Conservation (phyloP, 306 rosid genomes). For the Glycine tomentella region DNA sequence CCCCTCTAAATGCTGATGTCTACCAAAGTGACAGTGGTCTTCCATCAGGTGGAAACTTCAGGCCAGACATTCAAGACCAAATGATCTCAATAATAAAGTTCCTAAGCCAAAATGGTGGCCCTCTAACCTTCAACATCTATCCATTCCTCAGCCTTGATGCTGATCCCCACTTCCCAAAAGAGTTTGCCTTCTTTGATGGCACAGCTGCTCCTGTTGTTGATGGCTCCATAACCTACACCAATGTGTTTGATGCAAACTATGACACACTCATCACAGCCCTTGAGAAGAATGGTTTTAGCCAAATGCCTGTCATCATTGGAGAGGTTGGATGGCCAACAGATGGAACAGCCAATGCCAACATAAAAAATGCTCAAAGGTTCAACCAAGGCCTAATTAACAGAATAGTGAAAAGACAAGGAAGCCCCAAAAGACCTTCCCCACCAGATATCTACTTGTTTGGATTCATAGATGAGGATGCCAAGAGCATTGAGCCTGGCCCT, state of each 20-base stretch:
- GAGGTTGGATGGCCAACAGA: constrained; percentile 99
- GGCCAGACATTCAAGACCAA: constrained; percentile 70
- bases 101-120: constrained; percentile 64
- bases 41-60: constrained; percentile 90
- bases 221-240: constrained; percentile 81
- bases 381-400: constrained; percentile 78
- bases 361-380: constrained; percentile 67
- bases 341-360: constrained; percentile 72
- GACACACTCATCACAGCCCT: constrained; percentile 90
- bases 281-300: constrained; percentile 76
- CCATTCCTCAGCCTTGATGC: constrained; percentile 96
- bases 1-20: constrained; percentile 93
- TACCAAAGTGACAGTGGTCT: constrained; percentile 70
- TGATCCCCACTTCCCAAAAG: constrained; percentile 91
- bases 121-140: constrained; percentile 88
- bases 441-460: constrained; percentile 78
- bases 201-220: constrained; percentile 78
- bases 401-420: constrained; percentile 63
- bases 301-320: constrained; percentile 81
- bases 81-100: constrained; percentile 76
- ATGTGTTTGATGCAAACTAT: constrained; percentile 89
- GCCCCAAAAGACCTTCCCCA: constrained; percentile 71
- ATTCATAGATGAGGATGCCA: constrained; percentile 83
- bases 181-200: constrained; percentile 85
- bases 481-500: constrained; percentile 82